phyloP scores from a whole-genome alignment of 2,329 filamentous ascomycete species.

The Didymella pinodella region DNA sequence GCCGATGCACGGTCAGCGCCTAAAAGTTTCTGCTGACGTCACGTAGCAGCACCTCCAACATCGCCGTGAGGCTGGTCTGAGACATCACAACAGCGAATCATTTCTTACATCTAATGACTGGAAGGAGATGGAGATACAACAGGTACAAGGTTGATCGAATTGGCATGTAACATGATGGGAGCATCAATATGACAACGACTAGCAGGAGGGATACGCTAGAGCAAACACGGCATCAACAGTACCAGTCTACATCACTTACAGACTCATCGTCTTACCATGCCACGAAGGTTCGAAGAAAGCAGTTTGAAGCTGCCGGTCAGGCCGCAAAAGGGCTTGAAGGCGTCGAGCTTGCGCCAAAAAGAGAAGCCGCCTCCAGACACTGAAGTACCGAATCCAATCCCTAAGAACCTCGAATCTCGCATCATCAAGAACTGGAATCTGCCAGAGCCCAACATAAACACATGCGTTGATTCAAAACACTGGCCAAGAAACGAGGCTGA shows the following conservation, averaged over 20 bases:
- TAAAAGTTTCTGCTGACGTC: conserved; percentile 26
- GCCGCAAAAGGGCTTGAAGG: neutral
- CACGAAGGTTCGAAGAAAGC: neutral
- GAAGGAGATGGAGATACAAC: neutral
- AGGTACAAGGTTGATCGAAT: neutral
- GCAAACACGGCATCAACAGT: neutral
- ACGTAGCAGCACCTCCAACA: conserved; percentile 15
- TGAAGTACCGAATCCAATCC: neutral
- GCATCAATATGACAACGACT: neutral
- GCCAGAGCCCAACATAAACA: neutral
- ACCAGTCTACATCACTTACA: neutral
- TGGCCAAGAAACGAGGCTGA: conserved; percentile 11
- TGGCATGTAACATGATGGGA: neutral
- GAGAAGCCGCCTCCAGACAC: neutral
- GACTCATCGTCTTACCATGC: neutral
- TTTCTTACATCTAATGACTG: neutral
- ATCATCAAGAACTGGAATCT: conserved; percentile 14
- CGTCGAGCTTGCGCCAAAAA: neutral
- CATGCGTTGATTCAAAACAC: neutral
- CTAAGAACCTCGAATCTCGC: neutral
- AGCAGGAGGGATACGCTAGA: neutral
- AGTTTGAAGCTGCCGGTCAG: neutral
- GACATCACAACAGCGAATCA: conserved; percentile 1
- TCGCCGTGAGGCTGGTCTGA: neutral
- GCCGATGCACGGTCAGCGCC: conserved; percentile 16